These are phyloP conservation scores for Lycium ferocissimum DNA, from an alignment of 257 asterid genomes.

Conservation along the genomic window DNA sequence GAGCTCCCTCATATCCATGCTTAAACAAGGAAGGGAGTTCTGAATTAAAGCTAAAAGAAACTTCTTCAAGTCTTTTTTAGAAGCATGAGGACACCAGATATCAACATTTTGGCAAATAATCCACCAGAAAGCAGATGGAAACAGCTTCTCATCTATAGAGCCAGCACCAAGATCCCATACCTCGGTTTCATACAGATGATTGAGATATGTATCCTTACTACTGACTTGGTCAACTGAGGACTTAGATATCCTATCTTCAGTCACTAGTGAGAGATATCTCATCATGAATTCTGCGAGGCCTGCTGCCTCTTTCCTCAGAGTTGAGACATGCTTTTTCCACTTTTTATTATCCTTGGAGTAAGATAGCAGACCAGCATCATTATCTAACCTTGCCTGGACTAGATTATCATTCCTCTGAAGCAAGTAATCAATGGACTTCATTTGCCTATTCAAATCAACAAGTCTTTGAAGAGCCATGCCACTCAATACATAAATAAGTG, in stretches of 20 bases:
- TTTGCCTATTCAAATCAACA: constrained; percentile 71
- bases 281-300: constrained; percentile 61
- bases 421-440: constrained; percentile 68
- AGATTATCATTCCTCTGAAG: constrained; percentile 56
- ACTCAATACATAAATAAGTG: constrained; percentile 70
- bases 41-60: constrained; percentile 58
- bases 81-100: constrained; percentile 80
- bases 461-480: constrained; percentile 83
- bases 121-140: constrained; percentile 67
- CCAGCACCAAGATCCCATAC: constrained; percentile 57
- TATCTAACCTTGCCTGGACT: constrained; percentile 44
- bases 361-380: constrained; percentile 50
- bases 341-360: constrained; percentile 55
- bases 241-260: constrained; percentile 44
- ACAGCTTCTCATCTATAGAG: constrained; percentile 56
- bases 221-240: constrained; percentile 43
- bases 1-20: constrained; percentile 36
- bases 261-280: constrained; percentile 53
- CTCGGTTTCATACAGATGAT: constrained; percentile 42
- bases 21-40: constrained; percentile 51
- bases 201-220: constrained; percentile 39
- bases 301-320: constrained; percentile 70
- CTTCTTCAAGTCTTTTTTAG: constrained; percentile 69
- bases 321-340: constrained; percentile 53
- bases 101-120: constrained; percentile 69